Evolutionary conservation across 306 rosid genomes (phyloP).

Genomic region (Dalbergia cochinchinensis): DNA sequence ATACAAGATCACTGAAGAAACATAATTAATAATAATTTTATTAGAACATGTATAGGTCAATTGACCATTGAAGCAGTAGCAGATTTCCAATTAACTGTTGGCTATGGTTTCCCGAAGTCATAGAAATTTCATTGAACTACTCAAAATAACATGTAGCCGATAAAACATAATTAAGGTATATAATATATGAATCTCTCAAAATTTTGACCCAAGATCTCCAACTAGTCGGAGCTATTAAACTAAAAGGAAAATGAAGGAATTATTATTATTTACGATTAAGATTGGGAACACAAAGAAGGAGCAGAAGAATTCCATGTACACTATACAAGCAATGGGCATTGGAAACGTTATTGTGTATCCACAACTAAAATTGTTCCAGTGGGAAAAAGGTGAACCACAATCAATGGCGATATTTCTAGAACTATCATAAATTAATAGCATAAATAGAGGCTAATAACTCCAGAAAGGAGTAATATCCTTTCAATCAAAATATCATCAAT

Average conservation of each 20-base stretch:
- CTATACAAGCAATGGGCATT: conserved; percentile 3
- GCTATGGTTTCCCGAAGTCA: conserved; percentile 18
- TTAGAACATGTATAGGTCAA: conserved; percentile 10
- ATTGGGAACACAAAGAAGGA: conserved; percentile 22
- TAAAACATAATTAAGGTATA: background rate
- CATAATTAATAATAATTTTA: conserved; percentile 11
- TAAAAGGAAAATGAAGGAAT: background rate
- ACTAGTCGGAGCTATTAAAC: background rate
- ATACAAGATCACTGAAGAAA: conserved; percentile 32
- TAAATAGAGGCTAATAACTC: conserved; percentile 12
- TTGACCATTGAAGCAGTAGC: conserved; percentile 3
- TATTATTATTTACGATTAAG: background rate
- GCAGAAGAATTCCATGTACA: conserved; percentile 1
- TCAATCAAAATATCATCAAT: conserved; percentile 6
- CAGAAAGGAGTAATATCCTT: conserved; percentile 10
- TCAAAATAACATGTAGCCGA: conserved; percentile 1
- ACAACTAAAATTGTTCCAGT: background rate
- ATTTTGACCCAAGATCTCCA: conserved; percentile 21
- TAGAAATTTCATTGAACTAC: conserved; percentile 11
- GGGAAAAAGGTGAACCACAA: background rate
- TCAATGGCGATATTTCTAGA: background rate
- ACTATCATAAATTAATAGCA: conserved; percentile 14
- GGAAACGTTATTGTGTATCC: background rate
- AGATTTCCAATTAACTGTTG: background rate
- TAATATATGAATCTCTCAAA: conserved; percentile 14